Evolutionary conservation across 2,329 filamentous ascomycete genomes (phyloP), one percentile per base, ranked within the genome.

Genomic region (Coleophoma crateriformis): DNA sequence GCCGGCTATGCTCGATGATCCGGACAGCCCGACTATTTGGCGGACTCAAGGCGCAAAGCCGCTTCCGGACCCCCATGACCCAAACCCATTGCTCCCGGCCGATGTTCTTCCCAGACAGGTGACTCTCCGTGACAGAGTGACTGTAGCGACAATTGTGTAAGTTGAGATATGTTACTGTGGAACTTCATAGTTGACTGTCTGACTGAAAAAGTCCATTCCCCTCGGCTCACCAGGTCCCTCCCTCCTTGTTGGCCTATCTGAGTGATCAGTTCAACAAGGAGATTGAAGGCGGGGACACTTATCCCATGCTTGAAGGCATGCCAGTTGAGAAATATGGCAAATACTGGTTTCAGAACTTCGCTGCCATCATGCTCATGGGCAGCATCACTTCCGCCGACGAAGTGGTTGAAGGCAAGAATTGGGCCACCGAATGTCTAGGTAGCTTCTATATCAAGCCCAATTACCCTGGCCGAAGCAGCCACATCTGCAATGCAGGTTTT

Each of bases 321-420:
- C 68, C 81, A 2, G 65, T 83, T 2, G 76, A 79, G 7, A 74
- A 75, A 35, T 89, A 88, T 60, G 78, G 78, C 2, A 72, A 76
- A 14, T 88, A 87, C 64, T 89, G 85, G 85, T 88, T 89, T 63
- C 81, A 82, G 44, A 84, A 85, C 59, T 88, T 88, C 60, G 84
- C 77, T 44, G 84, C 84, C 2, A 75, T 88, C 47, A 87, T 88
- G 84, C 67, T 88, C 12, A 66, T 85, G 41, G 85, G 85, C 14
- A 79, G 84, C 49, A 76, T 85, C 38, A 73, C 76, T n/a, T 73
- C 70, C 43, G 66, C 71, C 33, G 70, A 76, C 41, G 78, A 67
- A 68, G 69, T 77, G 66, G 50, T 63, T 10, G 69, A 68, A 33
- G 74, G 72, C 13, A 71, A 69, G 33, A 79, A 87, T 58, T 89